phyloP scores from a whole-genome alignment of 1,284 basidiomycete genomes.

The Apiotrichum sp. region DNA sequence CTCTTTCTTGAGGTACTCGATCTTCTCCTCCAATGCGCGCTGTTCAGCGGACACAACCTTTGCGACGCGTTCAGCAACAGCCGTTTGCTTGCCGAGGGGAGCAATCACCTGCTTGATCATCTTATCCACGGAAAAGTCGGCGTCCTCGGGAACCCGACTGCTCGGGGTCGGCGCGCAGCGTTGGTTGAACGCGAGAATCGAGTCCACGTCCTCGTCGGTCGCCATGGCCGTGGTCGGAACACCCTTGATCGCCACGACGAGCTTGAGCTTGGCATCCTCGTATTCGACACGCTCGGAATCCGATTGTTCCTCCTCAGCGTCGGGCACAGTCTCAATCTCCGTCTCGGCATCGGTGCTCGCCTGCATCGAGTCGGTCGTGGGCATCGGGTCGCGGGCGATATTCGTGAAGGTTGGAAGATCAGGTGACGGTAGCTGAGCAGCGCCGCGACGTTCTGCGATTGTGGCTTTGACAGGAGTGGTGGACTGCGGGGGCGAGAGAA shows the following conservation, averaged over 20 bases:
- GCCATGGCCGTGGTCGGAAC: neutral
- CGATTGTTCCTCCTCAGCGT: neutral
- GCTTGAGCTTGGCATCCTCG: conserved; percentile 15
- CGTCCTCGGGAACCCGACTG: conserved; percentile 8
- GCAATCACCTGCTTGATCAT: conserved; percentile 16
- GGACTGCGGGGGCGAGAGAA: neutral
- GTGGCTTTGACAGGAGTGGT: conserved; percentile 11
- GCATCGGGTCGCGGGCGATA: conserved; percentile 5
- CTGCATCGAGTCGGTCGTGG: conserved; percentile 25
- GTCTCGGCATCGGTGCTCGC: conserved; percentile 29
- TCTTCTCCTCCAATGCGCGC: conserved; percentile 54
- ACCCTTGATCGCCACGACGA: conserved; percentile 19
- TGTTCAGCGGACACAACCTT: conserved; percentile 37
- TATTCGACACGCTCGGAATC: conserved; percentile 12
- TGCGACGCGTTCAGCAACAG: conserved; percentile 17
- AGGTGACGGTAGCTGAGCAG: conserved; percentile 17
- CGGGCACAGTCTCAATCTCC: conserved; percentile 2
- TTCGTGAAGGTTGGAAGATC: neutral
- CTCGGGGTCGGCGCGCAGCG: conserved; percentile 20
- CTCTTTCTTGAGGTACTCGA: conserved; percentile 56
- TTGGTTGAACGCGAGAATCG: conserved; percentile 29
- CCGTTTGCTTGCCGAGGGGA: conserved; percentile 16
- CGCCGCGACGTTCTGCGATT: conserved; percentile 30
- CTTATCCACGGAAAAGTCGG: conserved; percentile 8
- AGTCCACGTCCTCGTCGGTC: conserved; percentile 13